phyloP scores from a whole-genome alignment of 345 rosid species.

The Eucalyptus cladocalyx region DNA sequence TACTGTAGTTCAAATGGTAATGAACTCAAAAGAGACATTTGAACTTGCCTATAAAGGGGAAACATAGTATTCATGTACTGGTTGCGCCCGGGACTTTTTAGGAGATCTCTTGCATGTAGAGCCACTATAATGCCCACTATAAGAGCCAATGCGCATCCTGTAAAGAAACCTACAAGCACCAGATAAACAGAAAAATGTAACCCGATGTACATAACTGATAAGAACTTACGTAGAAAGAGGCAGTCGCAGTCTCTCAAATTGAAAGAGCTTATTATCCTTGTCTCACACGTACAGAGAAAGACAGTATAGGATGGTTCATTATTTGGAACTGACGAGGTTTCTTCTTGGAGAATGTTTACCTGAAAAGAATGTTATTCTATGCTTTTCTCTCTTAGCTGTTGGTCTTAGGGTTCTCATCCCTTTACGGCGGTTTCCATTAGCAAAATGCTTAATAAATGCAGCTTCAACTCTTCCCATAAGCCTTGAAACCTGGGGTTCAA shows the following conservation, averaged over 20 bases:
- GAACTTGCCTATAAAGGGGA: slow-evolving; percentile 56
- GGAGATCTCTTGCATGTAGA: slow-evolving; percentile 29
- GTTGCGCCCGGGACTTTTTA: slow-evolving; percentile 26
- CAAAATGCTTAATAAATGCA: slow-evolving; percentile 48
- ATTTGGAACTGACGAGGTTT: background rate
- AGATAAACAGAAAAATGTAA: background rate
- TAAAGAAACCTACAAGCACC: slow-evolving; percentile 38
- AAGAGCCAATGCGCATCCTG: slow-evolving; percentile 48
- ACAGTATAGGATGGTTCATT: background rate
- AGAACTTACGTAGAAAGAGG: background rate
- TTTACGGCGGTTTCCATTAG: slow-evolving; percentile 39
- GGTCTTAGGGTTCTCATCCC: slow-evolving; percentile 59
- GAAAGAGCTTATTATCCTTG: background rate
- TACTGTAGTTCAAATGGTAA: background rate
- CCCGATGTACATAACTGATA: background rate
- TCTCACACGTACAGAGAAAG: background rate
- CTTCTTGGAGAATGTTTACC: slow-evolving; percentile 13
- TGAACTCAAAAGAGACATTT: background rate
- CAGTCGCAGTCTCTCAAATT: background rate
- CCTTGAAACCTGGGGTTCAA: background rate
- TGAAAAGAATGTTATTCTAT: slow-evolving; percentile 48
- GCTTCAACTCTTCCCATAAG: slow-evolving; percentile 57
- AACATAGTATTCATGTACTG: slow-evolving; percentile 48
- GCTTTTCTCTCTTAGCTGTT: slow-evolving; percentile 44
- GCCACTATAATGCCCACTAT: slow-evolving; percentile 37